Conservation (phyloP, 345 rosid genomes). For the Limnanthes douglasii region DNA sequence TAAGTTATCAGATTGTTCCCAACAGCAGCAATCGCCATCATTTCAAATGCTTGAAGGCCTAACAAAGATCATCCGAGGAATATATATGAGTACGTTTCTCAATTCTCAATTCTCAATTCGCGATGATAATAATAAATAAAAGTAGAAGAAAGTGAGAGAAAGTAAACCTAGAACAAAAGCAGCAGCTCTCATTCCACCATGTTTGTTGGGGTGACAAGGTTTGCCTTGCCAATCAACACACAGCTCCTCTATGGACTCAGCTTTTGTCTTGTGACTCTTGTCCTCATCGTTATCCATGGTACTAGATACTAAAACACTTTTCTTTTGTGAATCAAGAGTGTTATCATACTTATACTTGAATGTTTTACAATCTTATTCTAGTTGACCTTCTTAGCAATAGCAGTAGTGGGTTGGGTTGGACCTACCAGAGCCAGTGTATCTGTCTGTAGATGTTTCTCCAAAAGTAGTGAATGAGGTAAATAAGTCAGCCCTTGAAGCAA, state of each 20-base stretch:
- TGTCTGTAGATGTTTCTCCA: no score
- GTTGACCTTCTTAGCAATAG: no score
- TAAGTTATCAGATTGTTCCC: conserved; percentile 81
- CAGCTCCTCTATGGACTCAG: conserved; percentile 14
- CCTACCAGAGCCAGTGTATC: no score
- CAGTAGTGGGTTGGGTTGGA: no score
- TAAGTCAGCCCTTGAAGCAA: no score
- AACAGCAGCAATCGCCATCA: conserved; percentile 67
- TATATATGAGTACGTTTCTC: neutral
- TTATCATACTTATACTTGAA: no score
- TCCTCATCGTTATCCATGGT: no score
- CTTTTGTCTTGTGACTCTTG: no score
- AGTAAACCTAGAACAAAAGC: conserved; percentile 48
- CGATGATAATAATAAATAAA: neutral
- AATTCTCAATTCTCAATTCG: neutral
- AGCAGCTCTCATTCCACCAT: conserved; percentile 65
- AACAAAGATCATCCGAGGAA: neutral
- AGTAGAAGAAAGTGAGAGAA: neutral
- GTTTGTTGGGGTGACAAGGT: conserved; percentile 33
- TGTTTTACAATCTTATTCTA: no score
- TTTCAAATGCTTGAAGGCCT: conserved; percentile 55
- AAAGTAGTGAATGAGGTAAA: no score
- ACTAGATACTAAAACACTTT: no score
- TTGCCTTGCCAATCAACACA: conserved; percentile 56
- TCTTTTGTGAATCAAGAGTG: no score